phyloP scores from a whole-genome alignment of 106 monocot species.

The Dioscorea alata region DNA sequence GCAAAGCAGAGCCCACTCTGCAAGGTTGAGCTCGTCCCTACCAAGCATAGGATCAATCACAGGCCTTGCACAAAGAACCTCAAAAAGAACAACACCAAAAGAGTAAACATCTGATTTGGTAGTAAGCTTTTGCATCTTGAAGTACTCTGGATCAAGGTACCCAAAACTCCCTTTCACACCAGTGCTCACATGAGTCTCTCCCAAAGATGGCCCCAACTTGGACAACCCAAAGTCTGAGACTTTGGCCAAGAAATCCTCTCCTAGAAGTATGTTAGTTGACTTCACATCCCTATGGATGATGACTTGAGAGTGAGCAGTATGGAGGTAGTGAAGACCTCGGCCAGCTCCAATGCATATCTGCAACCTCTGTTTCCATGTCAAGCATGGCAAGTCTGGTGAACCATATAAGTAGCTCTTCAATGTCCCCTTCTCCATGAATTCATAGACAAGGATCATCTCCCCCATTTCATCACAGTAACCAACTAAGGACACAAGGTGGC shows the following conservation, averaged over 20 bases:
- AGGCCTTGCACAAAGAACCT: constrained; percentile 72
- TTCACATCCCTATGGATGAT: constrained; percentile 94
- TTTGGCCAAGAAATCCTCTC: constrained; percentile 34
- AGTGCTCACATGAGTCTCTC: constrained; percentile 77
- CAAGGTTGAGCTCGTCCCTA: constrained; percentile 57
- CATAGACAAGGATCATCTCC: constrained; percentile 11
- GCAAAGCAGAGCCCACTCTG: constrained; percentile 52
- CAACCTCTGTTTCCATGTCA: constrained; percentile 37
- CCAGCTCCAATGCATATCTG: constrained; percentile 33
- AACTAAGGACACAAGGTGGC: constrained; percentile 57
- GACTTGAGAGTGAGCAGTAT: constrained; percentile 28
- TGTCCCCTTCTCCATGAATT: constrained; percentile 54
- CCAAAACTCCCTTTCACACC: constrained; percentile 82
- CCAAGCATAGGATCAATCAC: constrained; percentile 28
- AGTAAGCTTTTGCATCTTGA: constrained; percentile 73
- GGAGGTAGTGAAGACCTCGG: constrained; percentile 32
- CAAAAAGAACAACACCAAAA: constrained; percentile 78
- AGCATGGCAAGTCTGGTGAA: constrained; percentile 14
- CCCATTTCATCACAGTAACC: constrained; percentile 64
- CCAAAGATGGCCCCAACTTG: constrained; percentile 42
- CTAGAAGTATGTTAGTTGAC: constrained; percentile 85
- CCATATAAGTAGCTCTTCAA: constrained; percentile 42
- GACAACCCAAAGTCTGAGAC: constrained; percentile 82
- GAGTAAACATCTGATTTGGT: constrained; percentile 91
- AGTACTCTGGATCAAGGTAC: constrained; percentile 89